Base-by-base conservation (phyloP, 495 filamentous ascomycete species). In the Penicillium ucsense region DNA sequence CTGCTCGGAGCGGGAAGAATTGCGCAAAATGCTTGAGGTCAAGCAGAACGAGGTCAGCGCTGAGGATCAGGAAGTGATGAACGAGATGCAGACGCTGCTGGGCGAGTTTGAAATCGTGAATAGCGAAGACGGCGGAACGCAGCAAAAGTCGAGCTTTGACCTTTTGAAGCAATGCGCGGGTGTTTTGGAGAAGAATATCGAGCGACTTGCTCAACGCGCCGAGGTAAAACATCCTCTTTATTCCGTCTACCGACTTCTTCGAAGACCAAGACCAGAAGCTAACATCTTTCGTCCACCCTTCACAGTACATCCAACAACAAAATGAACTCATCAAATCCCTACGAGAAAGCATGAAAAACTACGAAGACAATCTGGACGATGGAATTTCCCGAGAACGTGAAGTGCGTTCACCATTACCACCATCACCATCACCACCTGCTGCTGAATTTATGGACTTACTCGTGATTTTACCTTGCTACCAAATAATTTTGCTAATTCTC, bases 221-320 rank as follows among this genome's bases (percentile, higher is more conserved):
- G 68, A 76, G 69, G 72, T 76, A 32, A 58, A 20, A 20, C 64
- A 65, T 38, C 41, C 34, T 10, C 31, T 64, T 41, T 40, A 31
- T 10, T 36, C 30, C 30, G 41, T 42, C 38, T 3, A 31, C 31
- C n/a, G 20, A n/a, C 7, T 35, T 4, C 4, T 43, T 31, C 47
- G 28, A 44, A 10, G 37, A 29, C 10, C 10, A 33, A 9, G 7
- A 0, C 8, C 28, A n/a, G 40, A 33, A 53, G 35, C 53, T 61
- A 46, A 63, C 34, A 29, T 7, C 10, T 30, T 39, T 36, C 37
- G 6, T 4, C 6, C 2, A 20, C 20, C 20, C 20, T 30, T n/a
- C 46, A 42, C 53, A 81, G 79, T 76, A 82, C 55, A 79, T 81
- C 54, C 70, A 79, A 49, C 75, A 78, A 47, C 80, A 81, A 62